Base-by-base conservation (phyloP, 2,329 filamentous ascomycete species). In the Colletotrichum zoysiae region DNA sequence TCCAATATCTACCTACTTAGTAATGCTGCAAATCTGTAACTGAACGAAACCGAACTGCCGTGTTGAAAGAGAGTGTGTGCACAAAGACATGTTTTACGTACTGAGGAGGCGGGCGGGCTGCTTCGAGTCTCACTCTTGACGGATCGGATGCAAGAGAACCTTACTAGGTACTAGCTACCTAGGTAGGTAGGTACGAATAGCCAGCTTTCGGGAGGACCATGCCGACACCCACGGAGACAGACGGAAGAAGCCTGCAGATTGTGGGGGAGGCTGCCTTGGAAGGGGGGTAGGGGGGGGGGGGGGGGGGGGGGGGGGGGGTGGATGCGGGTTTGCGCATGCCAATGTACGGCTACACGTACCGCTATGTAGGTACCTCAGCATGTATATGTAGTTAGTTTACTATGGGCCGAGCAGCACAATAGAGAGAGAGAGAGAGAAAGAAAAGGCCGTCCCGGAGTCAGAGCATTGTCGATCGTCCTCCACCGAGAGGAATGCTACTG, bases 161-260 rank as follows among this genome's bases (percentile, higher is more conserved):
- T 30, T 30, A 30, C 30, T 30, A 30, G n/a, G n/a, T n/a, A n/a
- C n/a, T n/a, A n/a, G n/a, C n/a, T n/a, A n/a, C n/a, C 26, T 26
- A 26, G 26, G 35, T 30, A 65, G 63, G 40, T 48, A 62, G n/a
- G 65, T 62, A 30, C 3, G 4, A 30, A 30, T 71, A 62, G 58
- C 65, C 68, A 71, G 65, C 58, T 46, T 71, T 71, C 68, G 65
- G 68, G 57, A 63, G 57, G 48, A 40, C 65, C 51, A 71, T 58
- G 68, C 68, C 65, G 68, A 71, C 64, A 58, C 58, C 51, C 51
- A 71, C 65, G 68, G 65, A 62, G 68, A 63, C 68, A 59, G 60
- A 68, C 68, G 68, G 68, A 62, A 46, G 58, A 61, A 46, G 51
- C 60, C 51, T 38, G 68, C 65, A 71, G 68, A 63, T 46, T 63